These are phyloP conservation scores for Microthlaspi erraticum DNA, from an alignment of 345 rosid species.

Conservation along the genomic window DNA sequence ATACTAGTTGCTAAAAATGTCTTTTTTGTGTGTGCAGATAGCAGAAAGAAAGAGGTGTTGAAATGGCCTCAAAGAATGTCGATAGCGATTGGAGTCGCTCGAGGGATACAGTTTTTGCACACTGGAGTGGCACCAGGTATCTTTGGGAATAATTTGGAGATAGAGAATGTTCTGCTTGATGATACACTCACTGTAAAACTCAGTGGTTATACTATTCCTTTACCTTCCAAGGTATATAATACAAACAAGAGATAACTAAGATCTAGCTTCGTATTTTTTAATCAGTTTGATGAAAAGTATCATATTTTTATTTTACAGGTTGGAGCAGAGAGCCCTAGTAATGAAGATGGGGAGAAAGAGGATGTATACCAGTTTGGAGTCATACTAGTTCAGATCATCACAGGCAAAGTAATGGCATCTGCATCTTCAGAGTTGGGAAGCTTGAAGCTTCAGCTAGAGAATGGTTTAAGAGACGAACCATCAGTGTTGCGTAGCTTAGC, in stretches of 20 bases:
- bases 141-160: conserved; percentile 73
- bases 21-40: conserved; percentile 52
- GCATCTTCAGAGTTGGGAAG: conserved; percentile 58
- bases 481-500: conserved; percentile 53
- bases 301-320: conserved; percentile 47
- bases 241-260: conserved; percentile 14
- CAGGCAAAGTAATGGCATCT: conserved; percentile 60
- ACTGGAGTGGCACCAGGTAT: conserved; percentile 84
- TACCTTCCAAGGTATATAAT: conserved; percentile 70
- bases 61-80: conserved; percentile 97
- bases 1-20: too few species aligned
- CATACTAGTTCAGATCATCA: conserved; percentile 69
- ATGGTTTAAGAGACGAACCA: conserved; percentile 61
- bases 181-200: conserved; percentile 79
- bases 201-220: conserved; percentile 68
- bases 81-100: conserved; percentile 73
- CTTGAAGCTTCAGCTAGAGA: conserved; percentile 66
- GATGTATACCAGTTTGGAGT: conserved; percentile 92
- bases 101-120: conserved; percentile 94
- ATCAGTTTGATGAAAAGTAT: not conserved
- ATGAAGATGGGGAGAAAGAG: conserved; percentile 70
- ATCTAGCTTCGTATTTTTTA: conserved; percentile 12
- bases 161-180: conserved; percentile 73
- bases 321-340: conserved; percentile 62
- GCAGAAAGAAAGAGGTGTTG: conserved; percentile 72